Conservation (phyloP, 768 basidiomycete species). For the Boletus sp. region DNA sequence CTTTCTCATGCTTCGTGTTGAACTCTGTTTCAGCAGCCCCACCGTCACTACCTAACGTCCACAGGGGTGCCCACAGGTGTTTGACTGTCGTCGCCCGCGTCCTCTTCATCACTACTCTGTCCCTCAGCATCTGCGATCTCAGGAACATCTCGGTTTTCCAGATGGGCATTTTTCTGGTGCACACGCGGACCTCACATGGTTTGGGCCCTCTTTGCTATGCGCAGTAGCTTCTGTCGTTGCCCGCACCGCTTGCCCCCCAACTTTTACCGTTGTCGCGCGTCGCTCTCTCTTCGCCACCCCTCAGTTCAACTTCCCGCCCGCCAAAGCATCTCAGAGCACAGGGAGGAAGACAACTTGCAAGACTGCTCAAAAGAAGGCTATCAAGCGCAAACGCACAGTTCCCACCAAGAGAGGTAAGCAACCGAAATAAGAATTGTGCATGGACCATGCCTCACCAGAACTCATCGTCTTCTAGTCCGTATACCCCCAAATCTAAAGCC, state of each 20-base stretch:
- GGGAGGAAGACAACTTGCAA: conserved; percentile 2
- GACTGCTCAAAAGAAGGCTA: too few species aligned
- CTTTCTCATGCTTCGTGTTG: too few species aligned
- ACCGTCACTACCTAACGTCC: too few species aligned
- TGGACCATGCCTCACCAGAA: not conserved
- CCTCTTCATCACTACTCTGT: conserved; percentile 40
- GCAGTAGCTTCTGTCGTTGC: not conserved
- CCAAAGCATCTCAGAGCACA: not conserved
- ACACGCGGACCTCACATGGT: conserved; percentile 71
- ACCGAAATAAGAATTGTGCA: conserved; percentile 15
- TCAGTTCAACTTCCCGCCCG: conserved; percentile 9
- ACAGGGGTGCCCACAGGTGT: conserved; percentile 21
- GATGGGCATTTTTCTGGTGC: conserved; percentile 17
- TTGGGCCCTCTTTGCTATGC: conserved; percentile 55
- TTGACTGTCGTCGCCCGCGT: conserved; percentile 30
- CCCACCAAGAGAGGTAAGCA: conserved; percentile 10
- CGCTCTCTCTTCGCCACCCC: conserved; percentile 29
- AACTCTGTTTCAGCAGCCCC: too few species aligned
- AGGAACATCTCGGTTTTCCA: conserved; percentile 2
- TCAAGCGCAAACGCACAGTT: not conserved
- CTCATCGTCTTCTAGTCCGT: conserved; percentile 16
- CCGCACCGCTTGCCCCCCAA: not conserved
- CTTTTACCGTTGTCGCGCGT: conserved; percentile 3
- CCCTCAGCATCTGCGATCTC: conserved; percentile 30
- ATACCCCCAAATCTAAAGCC: conserved; percentile 19